Conservation (phyloP, 2,329 filamentous ascomycete genomes). For the Colletotrichum sp. region DNA sequence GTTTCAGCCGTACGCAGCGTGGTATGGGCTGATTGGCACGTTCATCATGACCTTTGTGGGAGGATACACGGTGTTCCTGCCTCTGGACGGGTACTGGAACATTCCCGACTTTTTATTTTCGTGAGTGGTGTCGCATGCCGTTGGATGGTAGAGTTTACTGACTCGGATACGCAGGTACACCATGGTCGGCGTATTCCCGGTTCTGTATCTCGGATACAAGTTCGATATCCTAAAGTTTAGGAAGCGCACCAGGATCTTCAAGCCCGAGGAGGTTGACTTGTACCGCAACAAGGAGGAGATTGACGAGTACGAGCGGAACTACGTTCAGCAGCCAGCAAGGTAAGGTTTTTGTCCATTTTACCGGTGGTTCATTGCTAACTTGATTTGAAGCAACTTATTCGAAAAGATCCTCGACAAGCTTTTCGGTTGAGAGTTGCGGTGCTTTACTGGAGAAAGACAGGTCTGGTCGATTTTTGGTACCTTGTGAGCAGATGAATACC, state of each 20-base stretch:
- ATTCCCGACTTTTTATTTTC: slow-evolving; percentile 76
- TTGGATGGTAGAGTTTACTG: background rate
- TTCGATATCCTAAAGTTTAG: slow-evolving; percentile 63
- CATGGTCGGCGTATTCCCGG: slow-evolving; percentile 74
- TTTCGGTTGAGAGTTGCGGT: background rate
- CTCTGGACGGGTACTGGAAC: slow-evolving; percentile 64
- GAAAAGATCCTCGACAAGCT: slow-evolving; percentile 8
- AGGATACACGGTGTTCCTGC: slow-evolving; percentile 78
- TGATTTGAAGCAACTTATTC: background rate
- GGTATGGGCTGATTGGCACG: slow-evolving; percentile 66
- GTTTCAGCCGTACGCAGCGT: slow-evolving; percentile 76
- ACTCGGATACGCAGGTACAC: slow-evolving; percentile 53
- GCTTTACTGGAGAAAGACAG: accelerated
- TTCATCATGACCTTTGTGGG: slow-evolving; percentile 76
- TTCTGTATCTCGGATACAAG: slow-evolving; percentile 65
- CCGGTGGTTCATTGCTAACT: background rate
- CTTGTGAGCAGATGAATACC: background rate
- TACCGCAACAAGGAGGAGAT: slow-evolving; percentile 67
- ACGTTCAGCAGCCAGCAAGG: slow-evolving; percentile 58
- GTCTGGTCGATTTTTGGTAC: background rate
- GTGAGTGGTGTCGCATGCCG: slow-evolving; percentile 38
- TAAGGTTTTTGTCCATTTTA: slow-evolving; percentile 32
- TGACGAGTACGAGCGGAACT: slow-evolving; percentile 70
- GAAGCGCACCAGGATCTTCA: slow-evolving; percentile 64
- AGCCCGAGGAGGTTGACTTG: slow-evolving; percentile 67